Percentiles rank a stretch among this genome's conserved stretches.
Evolutionary conservation across 768 basidiomycete genomes (phyloP).

Genomic region (Lactarius pseudohatsudake): DNA sequence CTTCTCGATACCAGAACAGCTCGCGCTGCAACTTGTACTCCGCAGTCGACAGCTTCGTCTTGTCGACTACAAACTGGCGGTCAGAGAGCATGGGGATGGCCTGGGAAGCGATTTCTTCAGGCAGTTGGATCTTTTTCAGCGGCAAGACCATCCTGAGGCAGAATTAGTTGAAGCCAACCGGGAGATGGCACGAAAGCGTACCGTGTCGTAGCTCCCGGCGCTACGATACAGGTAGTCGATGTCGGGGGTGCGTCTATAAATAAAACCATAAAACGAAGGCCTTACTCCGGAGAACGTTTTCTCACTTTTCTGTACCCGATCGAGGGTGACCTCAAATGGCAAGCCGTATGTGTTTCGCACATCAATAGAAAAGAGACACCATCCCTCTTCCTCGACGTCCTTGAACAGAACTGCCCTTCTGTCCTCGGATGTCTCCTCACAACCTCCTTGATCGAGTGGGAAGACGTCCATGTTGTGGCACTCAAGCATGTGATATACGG

Average conservation of each 20-base stretch:
- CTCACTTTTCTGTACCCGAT: constrained; percentile 61
- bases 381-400: constrained; percentile 54
- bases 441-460: constrained; percentile 48
- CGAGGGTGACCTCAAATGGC: constrained; percentile 87
- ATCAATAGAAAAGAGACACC: constrained; percentile 88
- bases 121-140: constrained; percentile 64
- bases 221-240: constrained; percentile 59
- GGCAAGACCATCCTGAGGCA: constrained; percentile 61
- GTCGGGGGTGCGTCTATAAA: constrained; percentile 42
- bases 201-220: constrained; percentile 87
- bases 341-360: constrained; percentile 90
- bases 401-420: constrained; percentile 38
- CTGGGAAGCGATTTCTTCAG: constrained; percentile 53
- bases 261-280: not conserved
- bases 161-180: constrained; percentile 8
- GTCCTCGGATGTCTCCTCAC: constrained; percentile 27
- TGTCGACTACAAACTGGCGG: constrained; percentile 87
- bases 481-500: constrained; percentile 94
- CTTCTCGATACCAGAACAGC: constrained; percentile 96
- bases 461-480: constrained; percentile 81
- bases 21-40: constrained; percentile 70
- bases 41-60: constrained; percentile 56
- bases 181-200: constrained; percentile 36
- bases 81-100: constrained; percentile 85
- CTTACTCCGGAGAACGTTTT: not conserved